Evolutionary conservation across 805 yeast genomes (phyloP).

Genomic region (Ogataea nakhonphanomensis): DNA sequence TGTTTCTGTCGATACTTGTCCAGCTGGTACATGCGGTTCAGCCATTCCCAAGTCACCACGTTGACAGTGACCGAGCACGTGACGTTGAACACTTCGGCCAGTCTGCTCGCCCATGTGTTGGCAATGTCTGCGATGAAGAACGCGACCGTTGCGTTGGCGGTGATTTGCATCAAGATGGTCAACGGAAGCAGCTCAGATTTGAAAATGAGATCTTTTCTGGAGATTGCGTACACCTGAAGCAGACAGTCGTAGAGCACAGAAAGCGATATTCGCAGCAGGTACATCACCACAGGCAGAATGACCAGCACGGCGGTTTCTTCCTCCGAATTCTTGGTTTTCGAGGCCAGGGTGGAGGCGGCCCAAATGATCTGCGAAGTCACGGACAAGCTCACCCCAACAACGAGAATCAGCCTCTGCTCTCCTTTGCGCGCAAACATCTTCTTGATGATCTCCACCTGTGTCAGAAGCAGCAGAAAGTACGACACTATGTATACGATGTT

Average conservation of each 20-base stretch:
- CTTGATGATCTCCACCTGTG: conserved; percentile 71
- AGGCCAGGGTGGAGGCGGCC: conserved; percentile 58
- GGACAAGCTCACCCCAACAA: conserved; percentile 53
- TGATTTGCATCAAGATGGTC: conserved; percentile 52
- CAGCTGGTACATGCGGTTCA: conserved; percentile 57
- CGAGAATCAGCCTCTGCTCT: conserved; percentile 62
- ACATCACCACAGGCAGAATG: conserved; percentile 69
- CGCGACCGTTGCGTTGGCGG: conserved; percentile 59
- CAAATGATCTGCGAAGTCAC: conserved; percentile 61
- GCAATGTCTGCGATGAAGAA: conserved; percentile 76
- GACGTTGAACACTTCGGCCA: conserved; percentile 70
- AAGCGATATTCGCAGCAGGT: conserved; percentile 67
- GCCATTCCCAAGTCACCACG: conserved; percentile 84
- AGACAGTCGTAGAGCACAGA: conserved; percentile 66
- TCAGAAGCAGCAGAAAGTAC: conserved; percentile 54
- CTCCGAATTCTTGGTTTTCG: conserved; percentile 19
- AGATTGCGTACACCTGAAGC: conserved; percentile 51
- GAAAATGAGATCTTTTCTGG: conserved; percentile 50
- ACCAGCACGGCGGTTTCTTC: conserved; percentile 47
- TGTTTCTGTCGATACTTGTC: conserved; percentile 61
- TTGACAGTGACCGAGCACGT: conserved; percentile 70
- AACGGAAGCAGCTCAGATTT: conserved; percentile 49
- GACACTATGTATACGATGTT: conserved; percentile 57
- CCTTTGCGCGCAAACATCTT: conserved; percentile 62
- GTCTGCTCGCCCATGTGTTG: conserved; percentile 67